These are phyloP conservation scores for Penicillium sp. DNA, from an alignment of 2,329 filamentous ascomycete genomes.

Conservation along the genomic window DNA sequence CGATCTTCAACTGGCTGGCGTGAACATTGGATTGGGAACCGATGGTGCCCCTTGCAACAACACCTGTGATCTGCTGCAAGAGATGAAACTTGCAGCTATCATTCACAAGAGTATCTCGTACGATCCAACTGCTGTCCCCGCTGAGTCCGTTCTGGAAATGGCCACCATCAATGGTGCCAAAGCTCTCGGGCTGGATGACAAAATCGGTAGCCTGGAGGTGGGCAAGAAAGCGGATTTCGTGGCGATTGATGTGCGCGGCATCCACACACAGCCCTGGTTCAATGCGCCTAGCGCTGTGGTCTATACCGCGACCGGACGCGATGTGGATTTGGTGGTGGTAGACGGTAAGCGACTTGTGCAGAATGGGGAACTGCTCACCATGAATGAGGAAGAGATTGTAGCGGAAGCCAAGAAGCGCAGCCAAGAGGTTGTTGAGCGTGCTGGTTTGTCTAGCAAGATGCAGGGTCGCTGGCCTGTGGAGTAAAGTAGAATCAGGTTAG, in stretches of 20 bases:
- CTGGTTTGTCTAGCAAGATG: conserved; percentile 38
- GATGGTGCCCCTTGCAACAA: conserved; percentile 57
- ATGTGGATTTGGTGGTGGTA: conserved; percentile 48
- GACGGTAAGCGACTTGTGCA: conserved; percentile 44
- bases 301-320: conserved; percentile 45
- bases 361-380: conserved; percentile 35
- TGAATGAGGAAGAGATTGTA: conserved; percentile 44
- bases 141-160: conserved; percentile 52
- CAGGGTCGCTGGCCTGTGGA: conserved; percentile 39
- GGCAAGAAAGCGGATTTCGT: conserved; percentile 48
- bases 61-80: conserved; percentile 53
- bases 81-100: conserved; percentile 54
- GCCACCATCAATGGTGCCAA: conserved; percentile 53
- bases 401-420: conserved; percentile 37
- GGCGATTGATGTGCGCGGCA: conserved; percentile 30
- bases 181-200: conserved; percentile 46
- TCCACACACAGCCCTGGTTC: conserved; percentile 42
- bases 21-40: conserved; percentile 53
- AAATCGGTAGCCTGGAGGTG: conserved; percentile 41
- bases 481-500: conserved; percentile 1
- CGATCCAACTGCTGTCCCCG: conserved; percentile 46
- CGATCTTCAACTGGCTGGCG: conserved; percentile 42
- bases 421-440: conserved; percentile 40
- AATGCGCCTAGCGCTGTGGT: conserved; percentile 44
- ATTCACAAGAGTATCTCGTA: conserved; percentile 48